Base-by-base conservation (phyloP, 805 yeast species). In the Isabelozyma gotoi region DNA sequence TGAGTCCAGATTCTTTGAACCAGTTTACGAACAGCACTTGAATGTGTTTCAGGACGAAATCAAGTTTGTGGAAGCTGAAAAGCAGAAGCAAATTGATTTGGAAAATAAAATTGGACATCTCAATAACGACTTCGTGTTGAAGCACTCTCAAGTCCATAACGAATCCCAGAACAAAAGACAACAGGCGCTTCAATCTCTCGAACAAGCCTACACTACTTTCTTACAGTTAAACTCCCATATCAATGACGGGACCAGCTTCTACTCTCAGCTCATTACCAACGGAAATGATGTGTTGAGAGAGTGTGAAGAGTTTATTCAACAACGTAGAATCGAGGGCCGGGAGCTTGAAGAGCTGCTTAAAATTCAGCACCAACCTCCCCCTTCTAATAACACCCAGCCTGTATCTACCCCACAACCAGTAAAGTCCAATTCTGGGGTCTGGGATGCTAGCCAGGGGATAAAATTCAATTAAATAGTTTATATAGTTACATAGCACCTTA, bases 211-310 rank as follows among this genome's bases (percentile, higher is more conserved):
- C 48, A 60, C 67, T 33, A 73, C 77, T 38, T 84, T 71, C 53
- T 60, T 73, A 20, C 88, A 85, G 52, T 71, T 88, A 2, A 60
- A 74, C 14, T 66, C 72, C 4, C 85, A 87, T 55, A 59, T 88
- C 19, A 74, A 74, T 21, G 86, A 85, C 52, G 97, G 96, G 0
- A 53, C 78, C 0, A 73, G 74, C 42, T 90, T 90, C 57, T 91
- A 91, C 65, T 72, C 72, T 32, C 85, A 82, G 41, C 77, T 88
- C 47, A 64, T 74, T 21, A 60, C 60, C 7, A 76, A 77, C 41
- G 73, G 79, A 5, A 64, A 68, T 20, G 61, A 52, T 2, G 73
- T 82, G 16, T 54, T 76, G 33, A 62, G 63, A 11, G 80, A 76
- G 33, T 74, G 84, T 48, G 80, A 77, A 47, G 64, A 67, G 12